Evolutionary conservation across 805 yeast species (phyloP).

Genomic region (Candida xiaguanensis): DNA sequence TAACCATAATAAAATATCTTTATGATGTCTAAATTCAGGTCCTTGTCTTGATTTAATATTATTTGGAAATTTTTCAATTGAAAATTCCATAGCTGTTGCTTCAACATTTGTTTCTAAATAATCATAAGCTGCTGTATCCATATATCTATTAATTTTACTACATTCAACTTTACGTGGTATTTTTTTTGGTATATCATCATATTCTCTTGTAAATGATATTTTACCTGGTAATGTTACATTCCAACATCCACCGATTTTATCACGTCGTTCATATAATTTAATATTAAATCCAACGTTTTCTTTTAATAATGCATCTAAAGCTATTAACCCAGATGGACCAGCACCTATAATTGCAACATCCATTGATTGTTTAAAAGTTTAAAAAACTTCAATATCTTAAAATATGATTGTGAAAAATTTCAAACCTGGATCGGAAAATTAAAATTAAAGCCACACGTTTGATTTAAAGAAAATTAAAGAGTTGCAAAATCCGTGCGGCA

Average conservation of each 20-base stretch:
- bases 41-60: slow-evolving; percentile 16
- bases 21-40: slow-evolving; percentile 16
- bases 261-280: slow-evolving; percentile 39
- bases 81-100: slow-evolving; percentile 19
- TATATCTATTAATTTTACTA: slow-evolving; percentile 14
- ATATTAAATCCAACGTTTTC: slow-evolving; percentile 31
- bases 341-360: slow-evolving; percentile 45
- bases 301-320: slow-evolving; percentile 34
- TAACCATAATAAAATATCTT: slow-evolving; percentile 15
- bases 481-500: slow-evolving; percentile 1
- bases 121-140: slow-evolving; percentile 19
- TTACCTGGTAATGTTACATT: slow-evolving; percentile 23
- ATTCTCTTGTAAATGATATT: slow-evolving; percentile 6
- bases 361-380: not conserved
- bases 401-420: not conserved
- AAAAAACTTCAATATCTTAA: not conserved
- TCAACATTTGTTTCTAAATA: slow-evolving; percentile 23
- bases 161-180: slow-evolving; percentile 17
- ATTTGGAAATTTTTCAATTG: slow-evolving; percentile 19
- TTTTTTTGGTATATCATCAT: slow-evolving; percentile 12
- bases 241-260: slow-evolving; percentile 44
- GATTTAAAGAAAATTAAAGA: too few species aligned
- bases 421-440: not conserved
- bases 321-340: slow-evolving; percentile 49
- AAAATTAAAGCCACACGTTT: slow-evolving; percentile 1